Evolutionary conservation across 257 asterid genomes (phyloP), one percentile per base, ranked within the genome.

Genomic region (Gynochthodes officinalis): DNA sequence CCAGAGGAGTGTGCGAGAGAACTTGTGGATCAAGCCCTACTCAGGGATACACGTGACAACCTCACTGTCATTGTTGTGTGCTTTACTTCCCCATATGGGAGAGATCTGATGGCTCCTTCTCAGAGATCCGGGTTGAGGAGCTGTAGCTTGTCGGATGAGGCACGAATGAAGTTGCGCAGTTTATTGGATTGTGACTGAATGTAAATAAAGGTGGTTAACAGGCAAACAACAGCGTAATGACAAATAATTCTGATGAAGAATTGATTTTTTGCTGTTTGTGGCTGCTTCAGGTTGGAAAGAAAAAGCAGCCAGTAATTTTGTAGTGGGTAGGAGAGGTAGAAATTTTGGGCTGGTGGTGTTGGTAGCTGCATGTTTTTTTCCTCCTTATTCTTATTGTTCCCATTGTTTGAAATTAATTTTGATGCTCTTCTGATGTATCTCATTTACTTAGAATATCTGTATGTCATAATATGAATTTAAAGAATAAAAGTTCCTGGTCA

Each of bases 21-120:
- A 81, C 93, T 93, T n/a, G 84, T 85, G 55, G 83, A 69, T 49
- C 89, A 82, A 64, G 98, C 97, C 13, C 78, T 90, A 12, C 66
- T 33, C 69, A 66, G 75, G 70, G 92, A 88, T 64, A 64, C 86
- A 13, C 65, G 76, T 1, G 98, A 93, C 79, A 93, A 93, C 23
- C 96, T 93, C 53, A 93, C 98, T 2, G 98, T 88, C 15, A 77
- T 93, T 37, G 89, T 93, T 54, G 88, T 93, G 50, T 90, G 93
- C 81, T 88, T 90, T 68, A 69, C 86, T 33, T 62, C 84, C 5
- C 67, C 82, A 0, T 82, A 72, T 63, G 44, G 59, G 44, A 76
- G 42, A 35, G 84, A 81, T 63, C 25, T 84, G 7, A 77, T 73
- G 63, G 74, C 89, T 66, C 75, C 89, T 69, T 65, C 79, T 54